Conservation (phyloP, 352 stramenopile genomes). For the Phytophthora sojae region DNA sequence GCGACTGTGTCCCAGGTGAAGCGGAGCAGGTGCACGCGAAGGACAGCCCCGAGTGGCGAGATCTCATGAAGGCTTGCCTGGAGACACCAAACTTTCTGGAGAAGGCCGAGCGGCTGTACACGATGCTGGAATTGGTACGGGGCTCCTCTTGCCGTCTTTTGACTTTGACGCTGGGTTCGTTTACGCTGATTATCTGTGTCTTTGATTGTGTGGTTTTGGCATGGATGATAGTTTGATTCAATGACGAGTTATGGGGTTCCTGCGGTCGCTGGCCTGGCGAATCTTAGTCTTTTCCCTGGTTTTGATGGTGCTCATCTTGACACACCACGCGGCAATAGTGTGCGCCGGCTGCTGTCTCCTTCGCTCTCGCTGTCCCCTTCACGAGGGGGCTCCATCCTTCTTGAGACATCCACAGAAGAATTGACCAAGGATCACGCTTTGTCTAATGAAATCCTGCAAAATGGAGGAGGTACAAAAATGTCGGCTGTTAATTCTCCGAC, state of each 20-base stretch:
- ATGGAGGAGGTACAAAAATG: not conserved
- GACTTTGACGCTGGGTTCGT: not conserved
- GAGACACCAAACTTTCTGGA: constrained; percentile 47
- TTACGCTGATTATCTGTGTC: not conserved
- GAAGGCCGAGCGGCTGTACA: constrained; percentile 66
- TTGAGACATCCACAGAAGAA: constrained; percentile 12
- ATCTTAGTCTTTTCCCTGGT: constrained; percentile 59
- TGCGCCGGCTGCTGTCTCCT: constrained; percentile 50
- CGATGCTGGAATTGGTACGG: constrained; percentile 67
- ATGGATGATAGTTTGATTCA: constrained; percentile 58
- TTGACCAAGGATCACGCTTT: not conserved
- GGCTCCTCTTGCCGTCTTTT: not conserved
- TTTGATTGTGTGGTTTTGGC: not conserved
- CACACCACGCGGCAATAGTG: constrained; percentile 46
- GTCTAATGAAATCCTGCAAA: not conserved
- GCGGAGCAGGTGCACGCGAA: constrained; percentile 38
- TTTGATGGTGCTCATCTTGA: constrained; percentile 44
- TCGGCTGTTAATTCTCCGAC: constrained; percentile 6
- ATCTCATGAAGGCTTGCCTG: constrained; percentile 47
- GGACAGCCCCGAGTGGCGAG: constrained; percentile 49
- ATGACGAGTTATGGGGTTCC: constrained; percentile 72
- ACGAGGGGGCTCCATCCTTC: constrained; percentile 14
- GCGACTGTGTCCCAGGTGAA: constrained; percentile 61
- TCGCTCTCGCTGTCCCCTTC: constrained; percentile 31
- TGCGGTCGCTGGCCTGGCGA: constrained; percentile 62